Conservation (phyloP, 208 protist species). For the Leishmania major region DNA sequence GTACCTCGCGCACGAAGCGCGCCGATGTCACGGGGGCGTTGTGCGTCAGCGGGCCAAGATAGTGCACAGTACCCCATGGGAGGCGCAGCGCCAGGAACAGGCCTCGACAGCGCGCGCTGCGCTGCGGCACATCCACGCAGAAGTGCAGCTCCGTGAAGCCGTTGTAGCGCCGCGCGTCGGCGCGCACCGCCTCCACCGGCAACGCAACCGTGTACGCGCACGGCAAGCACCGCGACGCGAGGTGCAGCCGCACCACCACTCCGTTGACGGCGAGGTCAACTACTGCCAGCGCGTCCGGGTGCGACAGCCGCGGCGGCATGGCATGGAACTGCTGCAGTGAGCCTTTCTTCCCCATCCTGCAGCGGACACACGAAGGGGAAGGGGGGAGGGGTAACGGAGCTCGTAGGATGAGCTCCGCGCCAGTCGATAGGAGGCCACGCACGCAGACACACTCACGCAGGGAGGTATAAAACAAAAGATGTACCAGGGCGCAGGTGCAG, state of each 20-base stretch:
- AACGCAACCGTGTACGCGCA: conserved; percentile 28
- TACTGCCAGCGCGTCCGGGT: conserved; percentile 14
- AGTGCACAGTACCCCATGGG: conserved; percentile 43
- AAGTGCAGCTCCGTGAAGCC: conserved; percentile 27
- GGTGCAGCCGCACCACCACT: conserved; percentile 5
- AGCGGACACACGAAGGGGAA: background rate
- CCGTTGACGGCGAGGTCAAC: conserved; percentile 25
- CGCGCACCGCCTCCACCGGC: background rate
- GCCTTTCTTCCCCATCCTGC: conserved; percentile 4
- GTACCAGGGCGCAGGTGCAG: background rate
- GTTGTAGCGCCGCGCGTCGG: conserved; percentile 26
- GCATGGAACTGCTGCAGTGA: background rate
- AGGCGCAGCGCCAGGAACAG: conserved; percentile 23
- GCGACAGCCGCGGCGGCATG: background rate
- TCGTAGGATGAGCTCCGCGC: background rate
- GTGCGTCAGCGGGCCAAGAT: conserved; percentile 35
- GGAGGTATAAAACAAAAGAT: background rate
- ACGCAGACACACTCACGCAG: background rate
- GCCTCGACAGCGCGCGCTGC: conserved; percentile 21
- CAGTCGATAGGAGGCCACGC: background rate
- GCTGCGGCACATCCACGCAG: conserved; percentile 11
- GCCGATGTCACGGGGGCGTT: conserved; percentile 36
- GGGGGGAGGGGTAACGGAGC: background rate
- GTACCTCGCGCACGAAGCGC: conserved; percentile 43
- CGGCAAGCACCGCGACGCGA: conserved; percentile 20